These are phyloP conservation scores for Emericellopsis cladophorae DNA, from an alignment of 2,329 filamentous ascomycete species.

Conservation along the genomic window DNA sequence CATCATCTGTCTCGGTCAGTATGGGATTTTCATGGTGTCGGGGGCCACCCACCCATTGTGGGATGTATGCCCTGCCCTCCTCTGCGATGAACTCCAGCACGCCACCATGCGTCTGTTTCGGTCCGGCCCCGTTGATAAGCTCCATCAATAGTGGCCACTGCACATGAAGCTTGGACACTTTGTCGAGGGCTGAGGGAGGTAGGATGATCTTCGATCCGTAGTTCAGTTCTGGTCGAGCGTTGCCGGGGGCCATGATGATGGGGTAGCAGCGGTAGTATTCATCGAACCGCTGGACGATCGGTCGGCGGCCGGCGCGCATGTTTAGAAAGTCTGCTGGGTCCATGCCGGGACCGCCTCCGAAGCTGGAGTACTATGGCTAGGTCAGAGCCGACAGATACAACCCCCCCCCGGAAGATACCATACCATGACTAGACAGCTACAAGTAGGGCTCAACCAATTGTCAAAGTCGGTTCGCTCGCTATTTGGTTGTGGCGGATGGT, in stretches of 20 bases:
- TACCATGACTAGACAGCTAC: too few species aligned
- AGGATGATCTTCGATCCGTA: conserved; percentile 97
- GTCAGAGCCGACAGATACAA: too few species aligned
- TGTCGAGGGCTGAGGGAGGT: conserved; percentile 91
- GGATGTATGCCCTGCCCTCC: conserved; percentile 90
- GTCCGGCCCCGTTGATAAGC: conserved; percentile 75
- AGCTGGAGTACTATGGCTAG: not conserved
- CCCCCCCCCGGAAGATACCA: too few species aligned
- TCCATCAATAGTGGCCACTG: conserved; percentile 97
- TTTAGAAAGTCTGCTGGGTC: conserved; percentile 34
- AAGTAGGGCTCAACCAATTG: too few species aligned
- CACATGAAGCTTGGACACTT: conserved; percentile 89
- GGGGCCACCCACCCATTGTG: conserved; percentile 63
- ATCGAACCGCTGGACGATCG: conserved; percentile 69
- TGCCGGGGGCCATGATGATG: conserved; percentile 82
- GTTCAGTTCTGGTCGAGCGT: conserved; percentile 81
- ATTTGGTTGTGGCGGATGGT: too few species aligned
- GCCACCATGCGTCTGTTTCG: conserved; percentile 77
- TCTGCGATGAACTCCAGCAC: conserved; percentile 96
- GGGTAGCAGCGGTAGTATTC: conserved; percentile 98
- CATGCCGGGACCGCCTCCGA: conserved; percentile 23
- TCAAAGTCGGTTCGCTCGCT: too few species aligned
- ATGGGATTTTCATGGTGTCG: not conserved
- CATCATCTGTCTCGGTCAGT: conserved; percentile 60
- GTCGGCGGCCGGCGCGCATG: conserved; percentile 31